Evolutionary conservation across 306 rosid species (phyloP).

Genomic region (Trichosanthes truncata): DNA sequence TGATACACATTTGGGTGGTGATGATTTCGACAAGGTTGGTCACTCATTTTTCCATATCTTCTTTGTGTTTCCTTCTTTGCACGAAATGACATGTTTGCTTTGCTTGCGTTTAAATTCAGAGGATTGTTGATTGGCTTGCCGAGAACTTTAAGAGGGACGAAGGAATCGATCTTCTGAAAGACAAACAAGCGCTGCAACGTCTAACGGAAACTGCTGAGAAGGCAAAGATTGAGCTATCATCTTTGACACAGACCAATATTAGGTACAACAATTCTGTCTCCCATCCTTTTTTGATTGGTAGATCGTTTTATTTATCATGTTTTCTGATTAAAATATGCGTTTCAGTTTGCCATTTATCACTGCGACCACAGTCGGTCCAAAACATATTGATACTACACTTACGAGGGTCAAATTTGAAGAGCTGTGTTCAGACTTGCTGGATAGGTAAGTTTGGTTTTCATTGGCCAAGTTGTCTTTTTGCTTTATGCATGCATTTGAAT

Average conservation of each 20-base stretch:
- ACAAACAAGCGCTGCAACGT: constrained; percentile 91
- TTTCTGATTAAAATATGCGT: not conserved
- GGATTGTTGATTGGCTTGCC: constrained; percentile 88
- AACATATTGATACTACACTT: constrained; percentile 82
- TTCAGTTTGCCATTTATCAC: constrained; percentile 85
- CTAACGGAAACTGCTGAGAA: constrained; percentile 94
- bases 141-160: constrained; percentile 60
- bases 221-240: constrained; percentile 91
- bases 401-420: constrained; percentile 88
- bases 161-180: constrained; percentile 79
- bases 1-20: constrained; percentile 95
- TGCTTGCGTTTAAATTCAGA: constrained; percentile 24
- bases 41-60: not conserved
- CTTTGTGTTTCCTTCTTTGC: not conserved
- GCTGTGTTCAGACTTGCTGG: constrained; percentile 78
- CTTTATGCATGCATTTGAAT: not conserved
- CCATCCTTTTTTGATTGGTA: not conserved
- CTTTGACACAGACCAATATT: constrained; percentile 80
- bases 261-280: constrained; percentile 29
- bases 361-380: constrained; percentile 85
- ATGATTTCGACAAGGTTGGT: constrained; percentile 80
- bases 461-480: not conserved
- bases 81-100: not conserved
- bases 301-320: not conserved
- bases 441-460: constrained; percentile 29